These are phyloP conservation scores for Vanderwaltozyma verrucispora DNA, from an alignment of 805 yeast species.

Conservation along the genomic window DNA sequence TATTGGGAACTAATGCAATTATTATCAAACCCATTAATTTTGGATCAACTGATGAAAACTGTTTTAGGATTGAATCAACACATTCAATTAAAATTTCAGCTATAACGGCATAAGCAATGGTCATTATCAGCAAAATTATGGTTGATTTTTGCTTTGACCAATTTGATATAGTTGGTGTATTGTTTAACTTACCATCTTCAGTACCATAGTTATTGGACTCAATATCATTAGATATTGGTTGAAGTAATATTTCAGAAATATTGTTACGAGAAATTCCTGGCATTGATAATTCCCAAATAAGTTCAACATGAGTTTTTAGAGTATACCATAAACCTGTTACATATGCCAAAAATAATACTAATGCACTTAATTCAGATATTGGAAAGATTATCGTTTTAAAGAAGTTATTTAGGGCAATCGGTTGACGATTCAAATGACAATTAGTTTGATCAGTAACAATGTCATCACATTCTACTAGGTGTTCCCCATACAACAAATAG, in stretches of 20 bases:
- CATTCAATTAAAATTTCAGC: constrained; percentile 91
- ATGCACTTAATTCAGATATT: constrained; percentile 67
- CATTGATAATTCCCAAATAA: constrained; percentile 78
- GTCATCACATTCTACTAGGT: background rate
- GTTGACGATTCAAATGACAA: constrained; percentile 55
- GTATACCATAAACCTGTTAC: constrained; percentile 87
- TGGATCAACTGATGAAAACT: constrained; percentile 66
- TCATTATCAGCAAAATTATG: constrained; percentile 70
- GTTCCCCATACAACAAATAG: constrained; percentile 73
- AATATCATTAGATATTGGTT: constrained; percentile 61
- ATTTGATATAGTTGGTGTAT: constrained; percentile 48
- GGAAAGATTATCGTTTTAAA: constrained; percentile 68
- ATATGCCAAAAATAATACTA: constrained; percentile 73
- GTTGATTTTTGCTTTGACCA: constrained; percentile 86
- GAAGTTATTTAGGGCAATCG: constrained; percentile 54
- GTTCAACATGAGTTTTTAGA: constrained; percentile 87
- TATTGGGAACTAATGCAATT: constrained; percentile 91
- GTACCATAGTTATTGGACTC: background rate
- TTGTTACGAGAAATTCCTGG: constrained; percentile 7
- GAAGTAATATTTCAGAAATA: background rate
- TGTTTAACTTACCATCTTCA: background rate
- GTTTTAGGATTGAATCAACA: constrained; percentile 79
- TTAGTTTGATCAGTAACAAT: constrained; percentile 20
- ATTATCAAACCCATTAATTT: constrained; percentile 88
- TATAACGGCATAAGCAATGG: constrained; percentile 78